Base-by-base conservation (phyloP, 2,329 filamentous ascomycete genomes). In the Cordyceps javanica region DNA sequence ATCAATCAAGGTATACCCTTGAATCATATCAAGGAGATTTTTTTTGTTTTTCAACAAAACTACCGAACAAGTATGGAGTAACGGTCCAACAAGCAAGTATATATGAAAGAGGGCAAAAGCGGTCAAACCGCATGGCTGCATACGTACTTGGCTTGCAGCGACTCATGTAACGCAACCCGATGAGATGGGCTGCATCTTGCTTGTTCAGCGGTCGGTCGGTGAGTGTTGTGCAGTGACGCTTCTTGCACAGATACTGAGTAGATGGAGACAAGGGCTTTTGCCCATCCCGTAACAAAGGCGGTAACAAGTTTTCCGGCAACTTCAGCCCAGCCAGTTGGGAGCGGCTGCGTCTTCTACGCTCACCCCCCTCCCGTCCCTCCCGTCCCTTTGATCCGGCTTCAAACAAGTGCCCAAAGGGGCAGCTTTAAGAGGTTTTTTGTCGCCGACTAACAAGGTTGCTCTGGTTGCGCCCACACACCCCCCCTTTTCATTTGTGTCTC, bases 111-210 rank as follows among this genome's bases (percentile, higher is more conserved):
- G 19, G 30, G 23, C 45, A 21, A 55, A 38, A 55, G 52, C 52
- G 52, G 52, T 55, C 39, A 54, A 44, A 44, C n/a, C n/a, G n/a
- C n/a, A n/a, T n/a, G n/a, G n/a, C n/a, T n/a, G 34, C 23, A 21
- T 16, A 46, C 39, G 48, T 34, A n/a, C 19, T 52, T 2, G 10
- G 26, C 21, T n/a, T 26, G n/a, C 39, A 25, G 41, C 52, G 52
- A 46, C 38, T 55, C 52, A 45, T 55, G 52, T 30, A 42, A 42
- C 14, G 38, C 50, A 32, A n/a, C 25, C 36, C 34, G 52, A 36
- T 14, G 23, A 26, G n/a, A 41, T 9, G 32, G 21, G 51, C 25
- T 42, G 50, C 36, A 42, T 42, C 6, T 32, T 26, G 32, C 26
- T n/a, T 26, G 42, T 26, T 19, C 23, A 23, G 26, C 21, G n/a